Evolutionary conservation across 768 basidiomycete species (phyloP).

Genomic region (Botryobasidium botryosum): DNA sequence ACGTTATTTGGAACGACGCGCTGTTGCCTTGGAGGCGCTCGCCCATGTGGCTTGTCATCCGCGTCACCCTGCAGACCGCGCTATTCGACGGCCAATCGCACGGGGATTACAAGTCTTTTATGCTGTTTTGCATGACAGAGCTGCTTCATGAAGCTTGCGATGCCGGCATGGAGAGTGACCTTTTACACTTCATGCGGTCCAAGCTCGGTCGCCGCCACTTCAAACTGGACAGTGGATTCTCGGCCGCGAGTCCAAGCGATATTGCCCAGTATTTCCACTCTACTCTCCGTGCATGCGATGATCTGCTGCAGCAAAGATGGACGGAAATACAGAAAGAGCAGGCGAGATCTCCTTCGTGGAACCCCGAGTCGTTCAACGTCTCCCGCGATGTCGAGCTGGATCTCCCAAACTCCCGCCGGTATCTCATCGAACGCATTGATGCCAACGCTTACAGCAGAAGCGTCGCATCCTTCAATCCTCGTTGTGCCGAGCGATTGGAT

Average conservation of each 20-base stretch:
- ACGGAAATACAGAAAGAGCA: neutral
- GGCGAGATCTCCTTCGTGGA: neutral
- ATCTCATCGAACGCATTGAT: neutral
- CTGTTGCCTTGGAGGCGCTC: no score
- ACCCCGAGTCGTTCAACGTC: neutral
- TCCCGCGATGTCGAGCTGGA: neutral
- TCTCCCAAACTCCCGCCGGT: neutral
- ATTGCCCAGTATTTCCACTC: neutral
- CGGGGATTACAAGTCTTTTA: no score
- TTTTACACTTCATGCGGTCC: slow-evolving; percentile 17
- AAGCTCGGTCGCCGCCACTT: slow-evolving; percentile 13
- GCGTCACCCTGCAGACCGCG: no score
- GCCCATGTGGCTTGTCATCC: no score
- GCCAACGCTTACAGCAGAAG: no score
- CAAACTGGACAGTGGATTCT: neutral
- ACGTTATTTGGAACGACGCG: slow-evolving; percentile 27
- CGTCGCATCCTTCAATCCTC: no score
- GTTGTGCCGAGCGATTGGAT: neutral
- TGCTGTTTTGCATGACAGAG: slow-evolving; percentile 26
- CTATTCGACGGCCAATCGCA: no score
- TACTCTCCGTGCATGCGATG: neutral
- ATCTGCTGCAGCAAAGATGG: neutral
- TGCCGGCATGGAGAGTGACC: slow-evolving; percentile 15
- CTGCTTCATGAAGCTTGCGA: no score
- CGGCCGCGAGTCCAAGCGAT: neutral